Base-by-base conservation (phyloP, 768 basidiomycete species). In the Boletus patriciae region DNA sequence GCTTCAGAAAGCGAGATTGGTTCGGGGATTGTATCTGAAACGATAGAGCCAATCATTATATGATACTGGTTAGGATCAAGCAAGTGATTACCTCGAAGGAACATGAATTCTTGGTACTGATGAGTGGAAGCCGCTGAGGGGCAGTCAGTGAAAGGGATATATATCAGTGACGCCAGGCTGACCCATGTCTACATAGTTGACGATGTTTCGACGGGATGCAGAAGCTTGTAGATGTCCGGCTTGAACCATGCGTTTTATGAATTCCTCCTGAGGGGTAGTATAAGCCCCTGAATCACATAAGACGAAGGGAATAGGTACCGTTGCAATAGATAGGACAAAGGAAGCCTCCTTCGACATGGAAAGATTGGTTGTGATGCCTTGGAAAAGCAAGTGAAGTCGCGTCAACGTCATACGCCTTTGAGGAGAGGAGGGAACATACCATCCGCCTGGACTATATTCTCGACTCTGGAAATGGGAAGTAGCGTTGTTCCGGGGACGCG, bases 161-260 rank as follows among this genome's bases (percentile, higher is more conserved):
- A 21, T 37, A 54, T 33, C 38, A 42, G 19, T 43, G 38, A 56
- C 23, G 13, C 33, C 38, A 49, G 46, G 72, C 83, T 54, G 59
- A 93, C 92, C 86, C 79, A 93, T 81, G 68, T 94, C 90, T 40
- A 79, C 77, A 61, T 92, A 90, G 51, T 81, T 79, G 12, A 93
- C 76, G 21, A 73, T 76, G 54, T 77, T 80, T 57, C 89, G 79
- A 55, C 79, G 78, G 48, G 85, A 82, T 18, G 78, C 75, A 56
- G 75, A 75, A 11, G 90, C 88, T 65, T 86, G 82, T 47, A 79
- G 79, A 56, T 88, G 83, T 13, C 86, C 88, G 25, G 86, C 85
- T 68, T 83, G 82, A 18, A 83, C 79, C 66, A 93, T 77, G 47
- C 85, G 80, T 70, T 90, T 89, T 53, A 94, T 82, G 68, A 93